Evolutionary conservation across 306 rosid genomes (phyloP), one percentile per base, ranked within the genome.

Genomic region (Aeschynomene evenia): DNA sequence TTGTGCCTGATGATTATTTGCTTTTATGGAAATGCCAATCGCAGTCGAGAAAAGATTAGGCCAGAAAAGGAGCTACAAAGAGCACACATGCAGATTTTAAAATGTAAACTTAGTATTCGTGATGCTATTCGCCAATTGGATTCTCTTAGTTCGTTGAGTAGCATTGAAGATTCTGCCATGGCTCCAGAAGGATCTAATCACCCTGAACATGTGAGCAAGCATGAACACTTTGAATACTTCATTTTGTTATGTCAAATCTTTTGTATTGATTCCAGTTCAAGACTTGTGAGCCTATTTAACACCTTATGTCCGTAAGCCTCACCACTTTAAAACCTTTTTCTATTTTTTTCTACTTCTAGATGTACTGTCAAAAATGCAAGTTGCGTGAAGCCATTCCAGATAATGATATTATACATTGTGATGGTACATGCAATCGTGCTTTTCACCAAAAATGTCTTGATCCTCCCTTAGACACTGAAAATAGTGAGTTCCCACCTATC

Each of bases 1-100:
- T 33, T 5, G 34, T 13, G 43, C 55, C 72, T 66, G 67, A 79
- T 42, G 20, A 48, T 63, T 70, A 14, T 51, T 62, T 10, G 42
- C 33, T 54, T 31, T 71, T 10, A 31, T 67, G 75, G 49, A n/a
- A 71, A 72, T 72, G 56, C 61, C 11, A 66, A 49, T 71, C 7
- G n/a, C 77, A 92, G 98, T 66, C 89, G 95, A 79, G 98, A 92
- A 81, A 92, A 92, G 84, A 85, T 92, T 69, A 87, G 79, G 83
- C 98, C 96, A 11, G 98, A 89, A 71, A 89, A 80, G 74, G 98
- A 92, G 80, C 85, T 92, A 54, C 85, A 79, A 73, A 83, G 96
- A 83, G 98, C 98, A 40, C 67, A 37, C 74, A 87, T 83, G 78
- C 92, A 92, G 89, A 92, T 92, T 81, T 79, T 89, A 57, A 79